Evolutionary conservation across 371 early-diverging fungal species (phyloP).

Genomic region (Caulochytrium protostelioides): DNA sequence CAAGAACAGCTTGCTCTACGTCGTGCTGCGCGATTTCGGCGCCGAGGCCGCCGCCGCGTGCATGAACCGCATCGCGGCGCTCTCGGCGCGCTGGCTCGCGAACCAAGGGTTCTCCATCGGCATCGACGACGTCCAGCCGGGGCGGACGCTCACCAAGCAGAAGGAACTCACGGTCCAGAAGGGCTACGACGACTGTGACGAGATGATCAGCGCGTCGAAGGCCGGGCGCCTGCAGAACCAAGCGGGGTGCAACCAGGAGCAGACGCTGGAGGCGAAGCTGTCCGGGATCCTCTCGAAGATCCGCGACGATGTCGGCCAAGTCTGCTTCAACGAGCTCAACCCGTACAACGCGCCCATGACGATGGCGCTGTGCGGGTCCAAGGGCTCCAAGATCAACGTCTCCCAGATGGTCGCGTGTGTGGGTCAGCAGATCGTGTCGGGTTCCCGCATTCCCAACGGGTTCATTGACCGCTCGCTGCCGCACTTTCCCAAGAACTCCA

Average conservation of each 20-base stretch:
- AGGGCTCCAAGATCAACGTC: slow-evolving; percentile 95
- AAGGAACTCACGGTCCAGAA: slow-evolving; percentile 57
- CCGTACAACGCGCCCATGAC: slow-evolving; percentile 90
- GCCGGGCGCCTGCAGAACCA: slow-evolving; percentile 51
- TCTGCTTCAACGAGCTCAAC: slow-evolving; percentile 83
- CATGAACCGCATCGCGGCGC: slow-evolving; percentile 88
- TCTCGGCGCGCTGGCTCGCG: slow-evolving; percentile 77
- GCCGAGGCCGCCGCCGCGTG: slow-evolving; percentile 60
- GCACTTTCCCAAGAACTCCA: slow-evolving; percentile 80
- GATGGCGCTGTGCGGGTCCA: slow-evolving; percentile 96
- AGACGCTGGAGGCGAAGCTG: slow-evolving; percentile 73
- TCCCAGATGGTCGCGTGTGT: slow-evolving; percentile 99
- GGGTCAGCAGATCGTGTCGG: slow-evolving; percentile 97
- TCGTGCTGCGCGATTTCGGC: slow-evolving; percentile 80
- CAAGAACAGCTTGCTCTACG: slow-evolving; percentile 82
- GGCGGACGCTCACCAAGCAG: slow-evolving; percentile 40
- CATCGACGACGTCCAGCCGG: slow-evolving; percentile 93
- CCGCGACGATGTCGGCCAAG: slow-evolving; percentile 88
- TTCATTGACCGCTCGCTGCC: slow-evolving; percentile 94
- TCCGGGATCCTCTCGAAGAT: slow-evolving; percentile 77
- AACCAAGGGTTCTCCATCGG: slow-evolving; percentile 96
- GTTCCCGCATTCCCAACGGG: slow-evolving; percentile 90
- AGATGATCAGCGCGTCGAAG: slow-evolving; percentile 47
- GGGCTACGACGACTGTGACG: slow-evolving; percentile 71
- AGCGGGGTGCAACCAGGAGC: slow-evolving; percentile 72